These are phyloP conservation scores for Physcomitrium patens DNA, from an alignment of 225 moss, liverwort and hornwort genomes.

Conservation along the genomic window DNA sequence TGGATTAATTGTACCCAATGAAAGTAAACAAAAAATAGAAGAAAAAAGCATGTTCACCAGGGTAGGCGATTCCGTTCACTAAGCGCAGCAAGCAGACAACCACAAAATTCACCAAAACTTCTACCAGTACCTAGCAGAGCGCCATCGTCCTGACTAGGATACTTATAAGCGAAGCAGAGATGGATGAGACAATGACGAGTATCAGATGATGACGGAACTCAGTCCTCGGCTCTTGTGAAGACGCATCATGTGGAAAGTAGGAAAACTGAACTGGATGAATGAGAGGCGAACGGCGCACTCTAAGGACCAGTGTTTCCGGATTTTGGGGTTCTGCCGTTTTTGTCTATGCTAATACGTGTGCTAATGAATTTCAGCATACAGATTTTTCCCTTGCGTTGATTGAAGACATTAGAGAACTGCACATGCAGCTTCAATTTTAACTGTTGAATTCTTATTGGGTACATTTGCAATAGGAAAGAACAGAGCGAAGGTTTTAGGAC, in stretches of 20 bases:
- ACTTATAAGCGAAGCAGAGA: background rate
- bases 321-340: too few relatives aligned
- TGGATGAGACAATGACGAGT: constrained; percentile 17
- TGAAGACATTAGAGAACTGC: background rate
- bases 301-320: too few relatives aligned
- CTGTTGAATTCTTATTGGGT: background rate
- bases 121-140: background rate
- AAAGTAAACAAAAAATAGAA: background rate
- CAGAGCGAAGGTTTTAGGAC: background rate
- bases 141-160: background rate
- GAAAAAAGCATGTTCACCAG: constrained; percentile 8
- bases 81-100: background rate
- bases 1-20: background rate
- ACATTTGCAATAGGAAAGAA: background rate
- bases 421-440: background rate
- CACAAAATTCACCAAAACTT: constrained; percentile 1
- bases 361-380: too few relatives aligned
- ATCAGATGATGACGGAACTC: background rate
- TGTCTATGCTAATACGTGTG: too few relatives aligned
- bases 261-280: background rate
- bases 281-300: too few relatives aligned
- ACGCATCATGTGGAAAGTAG: too few relatives aligned
- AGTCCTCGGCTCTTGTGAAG: background rate
- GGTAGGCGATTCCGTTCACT: constrained; percentile 2
- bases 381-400: too few relatives aligned